A percentile compares a stretch with the other conserved stretches of the same genome.
Conservation (phyloP, 1,284 basidiomycete genomes). For the Ceratobasidium sp. region DNA sequence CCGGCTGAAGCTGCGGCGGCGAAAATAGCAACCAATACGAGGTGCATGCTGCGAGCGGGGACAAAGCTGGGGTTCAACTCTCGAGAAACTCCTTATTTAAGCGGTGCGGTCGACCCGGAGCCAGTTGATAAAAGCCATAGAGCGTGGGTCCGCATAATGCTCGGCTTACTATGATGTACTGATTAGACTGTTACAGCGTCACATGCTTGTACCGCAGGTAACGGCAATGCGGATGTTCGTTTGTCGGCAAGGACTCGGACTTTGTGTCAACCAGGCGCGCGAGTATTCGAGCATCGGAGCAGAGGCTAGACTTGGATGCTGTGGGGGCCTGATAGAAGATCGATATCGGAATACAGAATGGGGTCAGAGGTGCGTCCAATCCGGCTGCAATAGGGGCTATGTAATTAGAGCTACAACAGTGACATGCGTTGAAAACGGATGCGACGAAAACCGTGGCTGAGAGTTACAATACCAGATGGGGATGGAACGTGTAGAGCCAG, state of each 20-base stretch:
- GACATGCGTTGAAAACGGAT: no score
- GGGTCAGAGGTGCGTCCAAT: not conserved
- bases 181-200: not conserved
- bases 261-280: not conserved
- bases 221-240: not conserved
- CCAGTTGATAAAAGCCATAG: not conserved
- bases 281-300: not conserved
- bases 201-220: not conserved
- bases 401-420: no score
- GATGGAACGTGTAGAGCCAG: no score
- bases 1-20: no score
- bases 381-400: no score
- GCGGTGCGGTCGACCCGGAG: not conserved
- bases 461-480: no score
- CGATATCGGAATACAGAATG: not conserved
- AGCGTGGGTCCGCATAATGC: not conserved
- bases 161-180: not conserved
- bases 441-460: no score
- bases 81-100: not conserved
- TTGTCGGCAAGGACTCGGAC: not conserved
- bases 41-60: not conserved
- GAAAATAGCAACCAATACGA: not conserved
- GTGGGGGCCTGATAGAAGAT: not conserved
- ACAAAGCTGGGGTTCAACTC: not conserved
- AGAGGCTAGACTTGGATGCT: not conserved